phyloP scores from a whole-genome alignment of 768 basidiomycete genomes.

The Tricholomella constricta region DNA sequence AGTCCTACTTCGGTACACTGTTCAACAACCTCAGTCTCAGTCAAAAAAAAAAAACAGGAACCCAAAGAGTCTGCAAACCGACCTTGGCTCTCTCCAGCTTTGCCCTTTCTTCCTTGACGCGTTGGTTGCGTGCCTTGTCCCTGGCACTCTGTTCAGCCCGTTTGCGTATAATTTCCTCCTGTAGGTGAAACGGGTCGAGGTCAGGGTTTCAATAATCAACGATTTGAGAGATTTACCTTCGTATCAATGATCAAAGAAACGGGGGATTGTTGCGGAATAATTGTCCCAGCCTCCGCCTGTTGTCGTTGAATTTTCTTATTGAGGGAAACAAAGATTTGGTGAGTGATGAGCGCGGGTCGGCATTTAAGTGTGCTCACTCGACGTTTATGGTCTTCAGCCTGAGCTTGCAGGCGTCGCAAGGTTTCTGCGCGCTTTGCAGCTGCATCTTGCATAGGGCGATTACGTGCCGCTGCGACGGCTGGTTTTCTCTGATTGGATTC shows the following conservation, averaged over 20 bases:
- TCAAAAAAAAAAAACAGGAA: neutral
- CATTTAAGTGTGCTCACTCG: slow-evolving; percentile 12
- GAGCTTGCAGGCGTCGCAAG: slow-evolving; percentile 22
- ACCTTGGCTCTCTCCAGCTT: slow-evolving; percentile 9
- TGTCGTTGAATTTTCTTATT: slow-evolving; percentile 2
- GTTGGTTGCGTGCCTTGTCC: slow-evolving; percentile 34
- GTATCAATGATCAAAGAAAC: slow-evolving; percentile 1
- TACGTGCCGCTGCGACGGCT: slow-evolving; percentile 1
- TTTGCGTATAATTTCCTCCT: slow-evolving; percentile 24
- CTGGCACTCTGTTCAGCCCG: slow-evolving; percentile 40
- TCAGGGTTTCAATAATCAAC: neutral
- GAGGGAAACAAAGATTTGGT: too few relatives aligned
- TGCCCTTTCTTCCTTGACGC: slow-evolving; percentile 27
- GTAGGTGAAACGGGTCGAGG: slow-evolving; percentile 10
- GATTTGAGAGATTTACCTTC: slow-evolving; percentile 1
- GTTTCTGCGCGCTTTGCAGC: slow-evolving; percentile 24
- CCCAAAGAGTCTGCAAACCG: neutral
- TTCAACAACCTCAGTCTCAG: neutral
- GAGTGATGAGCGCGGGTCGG: neutral
- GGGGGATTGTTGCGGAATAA: slow-evolving; percentile 1
- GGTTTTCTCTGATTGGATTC: slow-evolving; percentile 1
- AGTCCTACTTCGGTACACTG: neutral
- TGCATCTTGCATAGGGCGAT: slow-evolving; percentile 3
- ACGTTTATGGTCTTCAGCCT: slow-evolving; percentile 26
- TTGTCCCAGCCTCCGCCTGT: slow-evolving; percentile 3